Conservation (phyloP, 805 yeast species). For the Schizosaccharomyces cryophilus region DNA sequence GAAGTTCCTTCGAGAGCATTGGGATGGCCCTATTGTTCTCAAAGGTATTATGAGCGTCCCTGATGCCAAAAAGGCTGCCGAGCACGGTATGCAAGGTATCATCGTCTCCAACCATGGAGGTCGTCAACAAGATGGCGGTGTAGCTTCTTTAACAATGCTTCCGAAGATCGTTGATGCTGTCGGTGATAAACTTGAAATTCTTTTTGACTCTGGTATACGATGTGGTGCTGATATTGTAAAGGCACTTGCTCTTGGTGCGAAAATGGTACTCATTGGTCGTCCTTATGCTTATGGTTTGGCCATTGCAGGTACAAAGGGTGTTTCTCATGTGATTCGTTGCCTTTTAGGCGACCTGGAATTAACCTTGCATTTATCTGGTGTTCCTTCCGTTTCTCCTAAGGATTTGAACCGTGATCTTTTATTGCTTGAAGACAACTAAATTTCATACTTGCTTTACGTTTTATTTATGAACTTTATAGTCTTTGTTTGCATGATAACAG, state of each 20-base stretch:
- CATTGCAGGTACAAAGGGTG: slow-evolving; percentile 40
- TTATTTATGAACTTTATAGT: background rate
- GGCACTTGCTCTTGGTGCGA: slow-evolving; percentile 39
- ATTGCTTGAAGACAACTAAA: background rate
- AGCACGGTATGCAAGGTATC: slow-evolving; percentile 40
- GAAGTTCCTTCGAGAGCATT: slow-evolving; percentile 5
- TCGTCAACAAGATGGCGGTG: slow-evolving; percentile 31
- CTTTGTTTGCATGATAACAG: no score
- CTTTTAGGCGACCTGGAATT: slow-evolving; percentile 8
- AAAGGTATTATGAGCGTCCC: slow-evolving; percentile 53
- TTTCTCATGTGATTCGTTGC: slow-evolving; percentile 11
- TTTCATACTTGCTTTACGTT: background rate
- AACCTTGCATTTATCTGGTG: slow-evolving; percentile 4
- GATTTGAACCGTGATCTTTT: background rate
- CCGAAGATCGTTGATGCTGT: slow-evolving; percentile 19
- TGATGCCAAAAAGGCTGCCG: slow-evolving; percentile 39
- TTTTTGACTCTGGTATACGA: slow-evolving; percentile 38
- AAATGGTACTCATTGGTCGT: slow-evolving; percentile 34
- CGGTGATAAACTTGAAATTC: slow-evolving; percentile 22
- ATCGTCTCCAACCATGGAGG: slow-evolving; percentile 66
- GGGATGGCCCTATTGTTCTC: slow-evolving; percentile 18
- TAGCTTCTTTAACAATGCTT: slow-evolving; percentile 37
- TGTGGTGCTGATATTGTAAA: slow-evolving; percentile 38
- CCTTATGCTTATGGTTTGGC: slow-evolving; percentile 39
- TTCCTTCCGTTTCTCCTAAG: background rate